Conservation (phyloP, 164 flowering plant genomes). For the Aristolochia contorta region DNA sequence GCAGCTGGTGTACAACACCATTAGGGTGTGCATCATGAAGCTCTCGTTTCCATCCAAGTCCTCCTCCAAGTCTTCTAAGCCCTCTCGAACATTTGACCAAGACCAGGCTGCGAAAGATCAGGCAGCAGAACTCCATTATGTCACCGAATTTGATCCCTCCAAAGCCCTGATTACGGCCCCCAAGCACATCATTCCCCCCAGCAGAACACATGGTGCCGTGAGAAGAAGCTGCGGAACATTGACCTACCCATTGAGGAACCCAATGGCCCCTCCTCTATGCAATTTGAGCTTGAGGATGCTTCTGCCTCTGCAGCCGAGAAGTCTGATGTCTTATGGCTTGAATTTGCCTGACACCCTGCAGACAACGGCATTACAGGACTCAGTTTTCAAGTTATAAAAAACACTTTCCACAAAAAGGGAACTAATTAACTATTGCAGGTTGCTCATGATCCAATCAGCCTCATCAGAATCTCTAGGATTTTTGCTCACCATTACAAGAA, state of each 20-base stretch:
- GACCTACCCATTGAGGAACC: conserved; percentile 21
- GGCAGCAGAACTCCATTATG: conserved; percentile 18
- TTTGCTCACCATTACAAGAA: no score
- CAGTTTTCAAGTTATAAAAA: no score
- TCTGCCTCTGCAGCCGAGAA: conserved; percentile 11
- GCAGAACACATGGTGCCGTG: conserved; percentile 44
- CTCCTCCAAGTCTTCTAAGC: conserved; percentile 14
- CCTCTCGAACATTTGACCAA: conserved; percentile 5
- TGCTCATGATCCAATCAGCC: no score
- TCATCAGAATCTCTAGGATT: no score
- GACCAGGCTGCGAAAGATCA: background rate
- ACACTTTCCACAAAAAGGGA: no score
- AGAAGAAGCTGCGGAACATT: conserved; percentile 59
- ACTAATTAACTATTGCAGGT: no score
- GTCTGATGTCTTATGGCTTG: conserved; percentile 33
- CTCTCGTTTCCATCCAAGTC: conserved; percentile 27
- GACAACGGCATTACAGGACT: no score
- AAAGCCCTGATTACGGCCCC: conserved; percentile 20
- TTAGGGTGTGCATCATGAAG: conserved; percentile 22
- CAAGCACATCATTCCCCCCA: conserved; percentile 38
- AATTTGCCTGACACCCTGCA: no score
- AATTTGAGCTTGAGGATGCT: conserved; percentile 37
- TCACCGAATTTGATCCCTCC: conserved; percentile 51
- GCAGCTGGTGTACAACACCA: no score
- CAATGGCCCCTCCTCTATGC: conserved; percentile 13